Conservation (phyloP, 352 stramenopile species). For the Pelagophyceae sp. region DNA sequence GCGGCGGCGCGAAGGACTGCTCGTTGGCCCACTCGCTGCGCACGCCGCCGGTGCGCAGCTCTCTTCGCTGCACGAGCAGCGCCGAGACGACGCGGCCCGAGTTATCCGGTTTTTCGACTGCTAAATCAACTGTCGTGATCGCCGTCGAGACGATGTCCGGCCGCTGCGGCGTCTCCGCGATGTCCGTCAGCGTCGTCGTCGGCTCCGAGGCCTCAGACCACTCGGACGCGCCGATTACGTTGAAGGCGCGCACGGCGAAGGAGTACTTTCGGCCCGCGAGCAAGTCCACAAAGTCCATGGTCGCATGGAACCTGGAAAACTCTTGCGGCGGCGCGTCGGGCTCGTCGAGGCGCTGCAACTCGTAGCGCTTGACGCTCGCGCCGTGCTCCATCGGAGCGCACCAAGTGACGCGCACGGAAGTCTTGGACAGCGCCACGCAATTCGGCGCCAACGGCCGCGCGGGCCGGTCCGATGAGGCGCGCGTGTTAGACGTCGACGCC, state of each 20-base stretch:
- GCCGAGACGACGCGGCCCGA: not conserved
- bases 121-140: not conserved
- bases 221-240: not conserved
- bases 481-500: constrained; percentile 13
- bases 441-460: not conserved
- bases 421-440: not conserved
- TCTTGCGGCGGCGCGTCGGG: constrained; percentile 1
- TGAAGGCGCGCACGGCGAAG: constrained; percentile 13
- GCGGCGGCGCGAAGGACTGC: not conserved
- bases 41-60: constrained; percentile 1
- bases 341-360: constrained; percentile 15
- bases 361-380: constrained; percentile 20
- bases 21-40: not conserved
- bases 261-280: constrained; percentile 18
- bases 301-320: not conserved
- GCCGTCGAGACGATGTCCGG: not conserved
- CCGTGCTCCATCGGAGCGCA: constrained; percentile 21
- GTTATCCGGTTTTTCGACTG: not conserved
- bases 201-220: not conserved
- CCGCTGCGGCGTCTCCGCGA: not conserved
- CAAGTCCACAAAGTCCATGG: not conserved
- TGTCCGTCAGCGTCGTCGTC: not conserved
- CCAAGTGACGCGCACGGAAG: constrained; percentile 15
- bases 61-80: not conserved
- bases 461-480: not conserved